Conservation (phyloP, 2,329 filamentous ascomycete genomes). For the Microdochium paspali region DNA sequence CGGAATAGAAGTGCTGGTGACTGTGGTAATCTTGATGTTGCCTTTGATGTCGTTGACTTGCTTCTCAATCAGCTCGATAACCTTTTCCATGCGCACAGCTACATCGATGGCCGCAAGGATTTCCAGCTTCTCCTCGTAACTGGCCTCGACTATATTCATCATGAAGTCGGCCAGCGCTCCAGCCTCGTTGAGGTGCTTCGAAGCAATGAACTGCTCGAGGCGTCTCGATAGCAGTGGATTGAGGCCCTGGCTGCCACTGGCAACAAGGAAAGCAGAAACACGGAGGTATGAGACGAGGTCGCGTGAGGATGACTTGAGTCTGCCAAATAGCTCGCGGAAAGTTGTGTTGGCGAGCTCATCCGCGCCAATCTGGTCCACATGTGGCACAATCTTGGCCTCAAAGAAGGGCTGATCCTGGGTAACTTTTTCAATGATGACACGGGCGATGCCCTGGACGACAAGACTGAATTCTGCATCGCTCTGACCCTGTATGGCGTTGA, state of each 20-base stretch:
- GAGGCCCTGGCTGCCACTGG: slow-evolving; percentile 52
- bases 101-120: slow-evolving; percentile 75
- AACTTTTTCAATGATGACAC: slow-evolving; percentile 67
- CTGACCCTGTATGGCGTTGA: slow-evolving; percentile 67
- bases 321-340: slow-evolving; percentile 58
- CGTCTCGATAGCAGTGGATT: slow-evolving; percentile 80
- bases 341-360: slow-evolving; percentile 12
- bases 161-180: slow-evolving; percentile 91
- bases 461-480: slow-evolving; percentile 70
- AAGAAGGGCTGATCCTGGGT: slow-evolving; percentile 76
- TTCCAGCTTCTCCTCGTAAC: slow-evolving; percentile 83
- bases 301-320: slow-evolving; percentile 74
- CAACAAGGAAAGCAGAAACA: slow-evolving; percentile 73
- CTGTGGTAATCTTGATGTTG: slow-evolving; percentile 75
- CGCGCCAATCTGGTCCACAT: slow-evolving; percentile 12
- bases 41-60: slow-evolving; percentile 80
- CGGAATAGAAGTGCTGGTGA: slow-evolving; percentile 58
- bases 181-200: slow-evolving; percentile 73
- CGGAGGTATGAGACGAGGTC: slow-evolving; percentile 80
- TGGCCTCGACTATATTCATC: slow-evolving; percentile 82
- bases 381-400: slow-evolving; percentile 59
- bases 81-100: slow-evolving; percentile 67
- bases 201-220: slow-evolving; percentile 77
- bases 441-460: slow-evolving; percentile 74
- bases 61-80: slow-evolving; percentile 73